Conservation (phyloP, 2,329 filamentous ascomycete genomes). For the Fonsecaea monophora region DNA sequence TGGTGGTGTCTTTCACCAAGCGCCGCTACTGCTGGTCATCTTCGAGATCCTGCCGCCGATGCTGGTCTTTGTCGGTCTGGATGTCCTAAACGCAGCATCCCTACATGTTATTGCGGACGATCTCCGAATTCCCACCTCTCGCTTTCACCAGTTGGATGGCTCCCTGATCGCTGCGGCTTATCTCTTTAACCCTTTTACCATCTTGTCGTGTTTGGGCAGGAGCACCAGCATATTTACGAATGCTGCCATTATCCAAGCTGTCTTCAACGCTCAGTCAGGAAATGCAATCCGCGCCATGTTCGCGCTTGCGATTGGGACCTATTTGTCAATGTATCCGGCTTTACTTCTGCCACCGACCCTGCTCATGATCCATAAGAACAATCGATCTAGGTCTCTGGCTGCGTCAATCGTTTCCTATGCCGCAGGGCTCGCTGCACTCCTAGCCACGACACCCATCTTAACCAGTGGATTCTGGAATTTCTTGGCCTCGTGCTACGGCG, state of each 20-base stretch:
- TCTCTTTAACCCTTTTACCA: slow-evolving; percentile 92
- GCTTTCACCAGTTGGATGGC: slow-evolving; percentile 35
- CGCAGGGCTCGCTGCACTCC: slow-evolving; percentile 28
- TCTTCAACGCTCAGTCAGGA: slow-evolving; percentile 79
- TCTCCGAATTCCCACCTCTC: slow-evolving; percentile 34
- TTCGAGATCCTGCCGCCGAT: slow-evolving; percentile 89
- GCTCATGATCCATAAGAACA: slow-evolving; percentile 58
- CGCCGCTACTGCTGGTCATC: slow-evolving; percentile 86
- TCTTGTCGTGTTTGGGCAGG: slow-evolving; percentile 87
- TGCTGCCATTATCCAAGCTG: slow-evolving; percentile 82
- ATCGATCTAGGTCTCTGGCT: slow-evolving; percentile 19
- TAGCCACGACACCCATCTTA: slow-evolving; percentile 52
- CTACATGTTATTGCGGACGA: slow-evolving; percentile 72
- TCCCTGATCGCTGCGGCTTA: slow-evolving; percentile 63
- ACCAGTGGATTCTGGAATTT: slow-evolving; percentile 86
- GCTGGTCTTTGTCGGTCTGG: slow-evolving; percentile 79
- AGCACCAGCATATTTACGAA: slow-evolving; percentile 90
- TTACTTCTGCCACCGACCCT: slow-evolving; percentile 83
- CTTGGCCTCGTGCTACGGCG: slow-evolving; percentile 85
- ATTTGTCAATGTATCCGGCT: slow-evolving; percentile 89
- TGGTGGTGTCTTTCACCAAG: slow-evolving; percentile 83
- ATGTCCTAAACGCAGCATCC: slow-evolving; percentile 81
- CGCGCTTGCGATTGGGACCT: slow-evolving; percentile 83
- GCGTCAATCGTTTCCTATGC: slow-evolving; percentile 42
- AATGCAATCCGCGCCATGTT: slow-evolving; percentile 78